Conservation (phyloP, 169 alveolate genomes). For the Prorocentrum cordatum region DNA sequence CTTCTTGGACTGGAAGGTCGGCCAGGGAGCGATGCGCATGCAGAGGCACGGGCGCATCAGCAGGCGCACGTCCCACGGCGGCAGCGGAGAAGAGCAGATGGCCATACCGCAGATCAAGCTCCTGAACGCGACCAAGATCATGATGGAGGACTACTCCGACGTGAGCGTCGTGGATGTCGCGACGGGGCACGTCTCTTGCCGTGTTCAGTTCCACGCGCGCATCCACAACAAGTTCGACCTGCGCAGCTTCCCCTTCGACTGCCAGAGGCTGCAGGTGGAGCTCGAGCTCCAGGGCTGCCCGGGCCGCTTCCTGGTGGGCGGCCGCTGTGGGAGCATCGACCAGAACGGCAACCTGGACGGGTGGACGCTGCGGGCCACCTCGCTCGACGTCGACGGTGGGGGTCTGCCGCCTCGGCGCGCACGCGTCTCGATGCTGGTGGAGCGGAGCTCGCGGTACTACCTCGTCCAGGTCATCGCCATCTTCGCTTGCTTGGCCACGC, state of each 20-base stretch:
- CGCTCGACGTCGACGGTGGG: neutral
- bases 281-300: neutral
- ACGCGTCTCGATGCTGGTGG: constrained; percentile 22
- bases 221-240: constrained; percentile 9
- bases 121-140: constrained; percentile 31
- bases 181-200: constrained; percentile 27
- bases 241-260: constrained; percentile 57
- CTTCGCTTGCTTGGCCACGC: constrained; percentile 22
- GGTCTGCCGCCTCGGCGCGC: neutral
- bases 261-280: neutral
- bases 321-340: neutral
- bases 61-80: no score
- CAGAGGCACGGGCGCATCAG: no score
- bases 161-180: constrained; percentile 3
- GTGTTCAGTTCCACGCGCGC: constrained; percentile 30
- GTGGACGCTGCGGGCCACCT: constrained; percentile 17
- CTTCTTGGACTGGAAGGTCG: no score
- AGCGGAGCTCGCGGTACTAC: constrained; percentile 11
- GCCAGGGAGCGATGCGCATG: no score
- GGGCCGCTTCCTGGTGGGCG: neutral
- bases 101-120: neutral
- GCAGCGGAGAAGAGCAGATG: no score
- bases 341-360: constrained; percentile 34
- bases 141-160: constrained; percentile 49
- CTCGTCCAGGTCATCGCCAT: constrained; percentile 26